Percentiles rank a stretch among this genome's conserved stretches.
Evolutionary conservation across 352 stramenopile genomes (phyloP).

Genomic region (Proteromonas lacertae): DNA sequence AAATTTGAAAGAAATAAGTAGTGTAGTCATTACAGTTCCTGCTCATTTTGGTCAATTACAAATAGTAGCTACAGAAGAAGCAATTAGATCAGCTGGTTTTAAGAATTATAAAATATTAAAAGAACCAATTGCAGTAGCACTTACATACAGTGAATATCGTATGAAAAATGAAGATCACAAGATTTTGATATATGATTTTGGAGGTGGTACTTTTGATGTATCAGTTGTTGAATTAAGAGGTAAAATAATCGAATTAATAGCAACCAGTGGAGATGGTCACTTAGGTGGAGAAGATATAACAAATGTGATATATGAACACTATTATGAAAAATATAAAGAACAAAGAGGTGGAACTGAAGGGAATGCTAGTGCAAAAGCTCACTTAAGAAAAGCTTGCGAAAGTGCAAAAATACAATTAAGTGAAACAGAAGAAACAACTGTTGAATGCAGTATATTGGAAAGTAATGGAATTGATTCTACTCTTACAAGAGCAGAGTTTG

Average conservation of each 20-base stretch:
- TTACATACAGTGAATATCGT: constrained; percentile 63
- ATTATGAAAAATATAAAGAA: too few relatives aligned
- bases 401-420: constrained; percentile 65
- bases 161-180: constrained; percentile 47
- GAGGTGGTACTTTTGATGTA: constrained; percentile 73
- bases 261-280: constrained; percentile 57
- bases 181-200: too few relatives aligned
- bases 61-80: constrained; percentile 98
- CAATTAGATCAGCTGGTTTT: constrained; percentile 77
- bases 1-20: too few relatives aligned
- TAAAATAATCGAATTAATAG: constrained; percentile 76
- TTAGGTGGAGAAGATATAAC: too few relatives aligned
- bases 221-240: constrained; percentile 62
- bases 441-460: constrained; percentile 36
- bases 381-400: constrained; percentile 57
- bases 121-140: constrained; percentile 55
- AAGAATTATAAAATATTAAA: constrained; percentile 91
- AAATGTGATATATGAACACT: constrained; percentile 35
- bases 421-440: too few relatives aligned
- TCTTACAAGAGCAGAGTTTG: constrained; percentile 70
- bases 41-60: too few relatives aligned
- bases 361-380: constrained; percentile 58
- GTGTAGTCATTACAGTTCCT: too few relatives aligned
- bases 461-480: constrained; percentile 34
- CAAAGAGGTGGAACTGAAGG: constrained; percentile 38